Conservation (phyloP, 2,329 filamentous ascomycete genomes). For the Dothidotthia symphoricarpi region DNA sequence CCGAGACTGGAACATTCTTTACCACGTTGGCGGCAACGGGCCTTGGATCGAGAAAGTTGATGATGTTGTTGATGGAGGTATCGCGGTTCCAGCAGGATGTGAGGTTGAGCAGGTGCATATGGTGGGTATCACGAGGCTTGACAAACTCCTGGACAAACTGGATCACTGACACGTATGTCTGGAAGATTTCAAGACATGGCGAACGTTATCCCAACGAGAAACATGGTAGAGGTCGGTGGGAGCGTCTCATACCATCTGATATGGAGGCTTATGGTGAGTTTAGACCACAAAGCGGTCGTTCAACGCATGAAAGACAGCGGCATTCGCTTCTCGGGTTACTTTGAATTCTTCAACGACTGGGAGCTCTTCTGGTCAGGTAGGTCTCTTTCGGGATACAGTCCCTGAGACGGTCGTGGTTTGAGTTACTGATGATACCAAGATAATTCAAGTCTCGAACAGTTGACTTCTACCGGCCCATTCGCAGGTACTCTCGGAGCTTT, state of each 20-base stretch:
- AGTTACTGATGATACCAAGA: constrained; percentile 24
- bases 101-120: constrained; percentile 59
- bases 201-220: constrained; percentile 57
- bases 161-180: constrained; percentile 9
- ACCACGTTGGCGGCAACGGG: constrained; percentile 56
- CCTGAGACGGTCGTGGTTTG: no score
- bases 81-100: constrained; percentile 50
- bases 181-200: constrained; percentile 57
- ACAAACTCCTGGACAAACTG: neutral
- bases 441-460: constrained; percentile 50
- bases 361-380: constrained; percentile 52
- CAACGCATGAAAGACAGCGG: constrained; percentile 46
- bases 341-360: constrained; percentile 57
- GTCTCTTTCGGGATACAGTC: no score
- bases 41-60: constrained; percentile 55
- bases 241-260: neutral
- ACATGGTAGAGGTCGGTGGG: constrained; percentile 50
- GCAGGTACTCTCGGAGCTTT: constrained; percentile 56
- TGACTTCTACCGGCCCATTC: constrained; percentile 57
- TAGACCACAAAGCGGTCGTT: constrained; percentile 51
- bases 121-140: constrained; percentile 36
- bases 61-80: constrained; percentile 42
- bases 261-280: constrained; percentile 11
- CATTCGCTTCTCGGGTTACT: constrained; percentile 48
- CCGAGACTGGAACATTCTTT: constrained; percentile 50